Base-by-base conservation (phyloP, 2,329 filamentous ascomycete species). In the Venturia carpophila region DNA sequence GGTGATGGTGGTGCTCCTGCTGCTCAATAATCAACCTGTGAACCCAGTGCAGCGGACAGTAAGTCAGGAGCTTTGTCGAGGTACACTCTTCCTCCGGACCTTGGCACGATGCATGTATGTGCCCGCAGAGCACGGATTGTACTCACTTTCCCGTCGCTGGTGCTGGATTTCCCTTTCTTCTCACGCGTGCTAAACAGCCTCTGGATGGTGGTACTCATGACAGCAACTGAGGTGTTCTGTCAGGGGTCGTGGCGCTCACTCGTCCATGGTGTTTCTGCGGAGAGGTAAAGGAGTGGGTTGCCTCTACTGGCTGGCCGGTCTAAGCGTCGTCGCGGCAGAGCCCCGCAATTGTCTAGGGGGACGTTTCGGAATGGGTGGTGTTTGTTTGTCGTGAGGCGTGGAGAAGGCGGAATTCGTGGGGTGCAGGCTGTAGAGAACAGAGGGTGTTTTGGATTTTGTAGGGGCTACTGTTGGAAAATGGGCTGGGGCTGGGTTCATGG, bases 161-260 rank as follows among this genome's bases (percentile, higher is more conserved):
- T 27, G 58, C 37, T 66, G 65, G 71, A 67, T 67, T 74, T 76
- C 69, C 72, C 75, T 69, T 74, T 69, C 74, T 79, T 91, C 71
- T 90, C 88, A 69, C 87, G 84, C 69, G 87, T 80, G 75, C 84
- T 89, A 67, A 90, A 84, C 73, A 91, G 87, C 71, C 87, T 86
- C 10, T 27, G 21, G 73, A 84, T 86, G 68, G 82, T 77, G 72
- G 76, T 78, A 71, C 77, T 79, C 78, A 80, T 80, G 58, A 21
- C 41, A 24, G 17, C 34, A 34, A 9, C 10, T 4, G 34, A 15
- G n/a, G 41, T 37, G 27, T 3, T 60, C 30, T 34, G 30, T 34
- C 19, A 60, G 19, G 27, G 24, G 27, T 21, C 41, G 17, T 11
- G 11, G 30, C 34, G 4, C 5, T 42, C 37, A 45, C 19, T 5